These are phyloP conservation scores for Pisolithus marmoratus DNA, from an alignment of 768 basidiomycete species.

Conservation along the genomic window DNA sequence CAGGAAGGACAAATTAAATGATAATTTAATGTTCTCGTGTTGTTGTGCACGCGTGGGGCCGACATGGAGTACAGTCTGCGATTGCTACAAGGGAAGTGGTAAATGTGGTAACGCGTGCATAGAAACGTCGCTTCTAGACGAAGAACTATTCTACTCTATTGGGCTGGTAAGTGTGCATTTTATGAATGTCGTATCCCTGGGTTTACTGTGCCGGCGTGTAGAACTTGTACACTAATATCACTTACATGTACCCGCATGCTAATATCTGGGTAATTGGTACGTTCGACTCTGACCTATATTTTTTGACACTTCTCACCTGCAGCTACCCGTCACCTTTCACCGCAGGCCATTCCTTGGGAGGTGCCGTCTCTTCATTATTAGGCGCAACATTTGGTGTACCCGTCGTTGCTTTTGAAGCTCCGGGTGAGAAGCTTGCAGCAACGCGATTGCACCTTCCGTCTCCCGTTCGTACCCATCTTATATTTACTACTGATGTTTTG, in stretches of 20 bases:
- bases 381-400: conserved; percentile 91
- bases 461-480: conserved; percentile 47
- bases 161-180: conserved; percentile 59
- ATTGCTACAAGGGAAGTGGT: conserved; percentile 69
- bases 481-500: background rate
- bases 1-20: conserved; percentile 88
- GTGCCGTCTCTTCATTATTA: conserved; percentile 76
- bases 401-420: conserved; percentile 86
- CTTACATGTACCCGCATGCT: conserved; percentile 83
- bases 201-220: conserved; percentile 22
- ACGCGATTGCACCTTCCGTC: conserved; percentile 79
- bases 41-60: conserved; percentile 95
- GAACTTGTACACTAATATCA: conserved; percentile 91
- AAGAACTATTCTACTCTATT: conserved; percentile 83
- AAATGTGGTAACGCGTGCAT: conserved; percentile 80
- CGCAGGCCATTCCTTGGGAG: conserved; percentile 73
- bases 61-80: conserved; percentile 91
- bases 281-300: conserved; percentile 14
- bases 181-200: background rate
- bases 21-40: conserved; percentile 93
- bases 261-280: conserved; percentile 83
- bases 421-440: conserved; percentile 67
- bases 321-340: background rate
- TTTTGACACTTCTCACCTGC: background rate
- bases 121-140: conserved; percentile 69